Evolutionary conservation across 352 stramenopile genomes (phyloP), one percentile per base, ranked within the genome.

Genomic region (Phytophthora capsici): DNA sequence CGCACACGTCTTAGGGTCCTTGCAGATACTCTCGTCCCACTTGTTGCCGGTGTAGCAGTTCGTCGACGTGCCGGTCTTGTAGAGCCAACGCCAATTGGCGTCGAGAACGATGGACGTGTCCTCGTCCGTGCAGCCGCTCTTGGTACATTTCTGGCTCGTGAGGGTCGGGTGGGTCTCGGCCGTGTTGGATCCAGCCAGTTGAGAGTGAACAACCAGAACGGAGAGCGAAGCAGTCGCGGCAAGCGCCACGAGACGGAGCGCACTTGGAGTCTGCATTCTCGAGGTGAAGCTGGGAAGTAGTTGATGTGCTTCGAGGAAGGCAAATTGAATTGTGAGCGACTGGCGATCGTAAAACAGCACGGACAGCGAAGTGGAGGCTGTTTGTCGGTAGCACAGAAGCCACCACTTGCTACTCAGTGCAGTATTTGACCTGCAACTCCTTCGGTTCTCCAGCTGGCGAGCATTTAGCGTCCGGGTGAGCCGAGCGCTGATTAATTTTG

Each of bases 81-180:
- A 69, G n/a, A 87, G 46, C 78, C 73, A 86, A 57, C 82, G 78
- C 77, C 80, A 86, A 58, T 90, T 86, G 22, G 77, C 69, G 44
- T 89, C 82, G 1, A 90, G 58, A 50, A 88, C 82, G 45, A 90
- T 63, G 28, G 78, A 86, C 22, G 77, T 86, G 3, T 63, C 40
- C 44, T 78, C 63, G n/a, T 68, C 52, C 3, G 55, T 69, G 59
- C 75, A 86, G 1, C 75, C 70, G 13, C 46, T 57, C 1, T 53
- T 48, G 5, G 48, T 62, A 20, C 77, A 75, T 46, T 57, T 73
- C 23, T 62, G 45, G 0, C 46, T 70, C 44, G 40, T 66, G 9
- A 89, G 57, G n/a, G 79, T 34, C 8, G 82, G 82, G 55, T 90
- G 82, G 0, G 63, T 58, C 51, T 89, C 82, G 2, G 73, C 63